Evolutionary conservation across 2,329 filamentous ascomycete genomes (phyloP).

Genomic region (Neophaeococcomyces aloes): DNA sequence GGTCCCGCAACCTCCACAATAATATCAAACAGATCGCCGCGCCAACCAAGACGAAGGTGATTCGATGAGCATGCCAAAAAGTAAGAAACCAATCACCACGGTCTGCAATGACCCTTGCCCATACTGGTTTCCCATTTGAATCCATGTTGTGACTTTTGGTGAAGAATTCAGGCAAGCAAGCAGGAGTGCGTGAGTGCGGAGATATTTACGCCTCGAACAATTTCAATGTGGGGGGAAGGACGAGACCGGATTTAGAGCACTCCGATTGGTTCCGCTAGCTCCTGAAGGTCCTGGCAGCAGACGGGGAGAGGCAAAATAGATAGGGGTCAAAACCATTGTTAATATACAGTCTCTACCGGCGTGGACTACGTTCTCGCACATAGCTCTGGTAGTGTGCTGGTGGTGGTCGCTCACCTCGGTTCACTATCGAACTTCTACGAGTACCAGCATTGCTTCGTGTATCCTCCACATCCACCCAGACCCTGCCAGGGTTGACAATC

Average conservation of each 20-base stretch:
- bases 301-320: neutral
- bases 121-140: conserved; percentile 14
- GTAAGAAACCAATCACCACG: conserved; percentile 15
- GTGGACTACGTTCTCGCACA: neutral
- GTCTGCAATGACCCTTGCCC: conserved; percentile 18
- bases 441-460: neutral
- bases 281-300: neutral
- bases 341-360: neutral
- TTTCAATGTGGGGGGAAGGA: conserved; percentile 1
- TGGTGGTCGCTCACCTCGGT: no score
- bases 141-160: no score
- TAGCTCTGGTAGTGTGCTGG: conserved; percentile 1
- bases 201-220: neutral
- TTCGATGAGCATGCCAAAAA: conserved; percentile 18
- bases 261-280: neutral
- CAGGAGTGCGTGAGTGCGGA: neutral
- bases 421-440: neutral
- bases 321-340: no score
- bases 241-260: neutral
- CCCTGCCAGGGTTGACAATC: conserved; percentile 14
- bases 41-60: conserved; percentile 9
- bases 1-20: conserved; percentile 8
- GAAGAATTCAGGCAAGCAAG: neutral
- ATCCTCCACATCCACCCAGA: conserved; percentile 13
- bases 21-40: conserved; percentile 10